A percentile compares a stretch with the other conserved stretches of the same genome.
Conservation (phyloP, 2,329 filamentous ascomycete genomes). For the Zopfia rhizophila region DNA sequence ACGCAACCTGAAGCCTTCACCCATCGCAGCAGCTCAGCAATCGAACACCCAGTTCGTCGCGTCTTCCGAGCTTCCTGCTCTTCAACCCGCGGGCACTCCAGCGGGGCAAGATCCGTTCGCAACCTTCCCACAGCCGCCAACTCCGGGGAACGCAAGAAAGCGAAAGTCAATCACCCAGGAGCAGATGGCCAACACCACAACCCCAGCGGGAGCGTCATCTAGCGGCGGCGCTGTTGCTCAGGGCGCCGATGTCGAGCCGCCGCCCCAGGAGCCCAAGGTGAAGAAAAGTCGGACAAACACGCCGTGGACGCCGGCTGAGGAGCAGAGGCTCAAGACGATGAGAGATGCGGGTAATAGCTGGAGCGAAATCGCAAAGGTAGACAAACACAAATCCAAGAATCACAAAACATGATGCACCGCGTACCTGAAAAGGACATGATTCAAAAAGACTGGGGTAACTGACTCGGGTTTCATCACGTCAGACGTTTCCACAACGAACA, state of each 20-base stretch:
- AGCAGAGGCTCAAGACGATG: constrained; percentile 92
- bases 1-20: constrained; percentile 56
- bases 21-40: constrained; percentile 47
- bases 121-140: constrained; percentile 31
- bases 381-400: constrained; percentile 16
- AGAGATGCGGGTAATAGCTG: constrained; percentile 92
- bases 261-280: constrained; percentile 55
- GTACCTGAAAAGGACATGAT: constrained; percentile 3
- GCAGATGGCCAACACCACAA: constrained; percentile 40
- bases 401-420: constrained; percentile 7
- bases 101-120: constrained; percentile 31
- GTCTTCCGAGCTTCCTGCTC: constrained; percentile 36
- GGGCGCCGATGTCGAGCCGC: constrained; percentile 32
- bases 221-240: constrained; percentile 39
- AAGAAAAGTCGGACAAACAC: constrained; percentile 99
- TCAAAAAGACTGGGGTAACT: constrained; percentile 22
- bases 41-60: constrained; percentile 31
- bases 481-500: constrained; percentile 92
- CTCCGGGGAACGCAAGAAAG: constrained; percentile 40
- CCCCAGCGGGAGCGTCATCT: constrained; percentile 35
- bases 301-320: constrained; percentile 95
- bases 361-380: constrained; percentile 97
- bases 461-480: constrained; percentile 24
- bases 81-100: constrained; percentile 44
- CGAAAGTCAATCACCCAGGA: constrained; percentile 45